phyloP scores from a whole-genome alignment of 2,329 filamentous ascomycete species.

The Aphanoascus verrucosus region DNA sequence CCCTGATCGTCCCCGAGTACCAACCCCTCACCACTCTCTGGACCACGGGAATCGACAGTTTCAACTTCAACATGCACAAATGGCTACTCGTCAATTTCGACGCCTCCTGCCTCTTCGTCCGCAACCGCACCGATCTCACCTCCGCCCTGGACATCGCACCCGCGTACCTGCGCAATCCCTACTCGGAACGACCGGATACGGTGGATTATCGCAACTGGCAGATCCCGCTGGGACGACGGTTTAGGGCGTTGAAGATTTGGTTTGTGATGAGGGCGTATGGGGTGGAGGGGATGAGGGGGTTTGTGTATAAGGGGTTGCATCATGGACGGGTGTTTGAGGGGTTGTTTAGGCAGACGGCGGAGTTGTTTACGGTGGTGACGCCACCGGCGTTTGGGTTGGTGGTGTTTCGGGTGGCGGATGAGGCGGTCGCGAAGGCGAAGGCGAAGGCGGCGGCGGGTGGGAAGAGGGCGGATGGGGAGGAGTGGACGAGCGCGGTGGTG shows the following conservation, averaged over 20 bases:
- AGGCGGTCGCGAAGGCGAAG: too few relatives aligned
- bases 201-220: slow-evolving; percentile 98
- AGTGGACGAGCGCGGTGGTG: slow-evolving; percentile 36
- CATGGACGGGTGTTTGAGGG: slow-evolving; percentile 60
- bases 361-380: slow-evolving; percentile 67
- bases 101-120: slow-evolving; percentile 67
- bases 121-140: slow-evolving; percentile 63
- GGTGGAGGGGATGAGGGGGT: slow-evolving; percentile 59
- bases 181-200: slow-evolving; percentile 69
- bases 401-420: slow-evolving; percentile 56
- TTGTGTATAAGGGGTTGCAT: slow-evolving; percentile 58
- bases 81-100: slow-evolving; percentile 95
- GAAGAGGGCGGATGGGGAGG: too few relatives aligned
- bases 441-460: slow-evolving; percentile 6
- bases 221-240: slow-evolving; percentile 80
- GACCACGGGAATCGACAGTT: slow-evolving; percentile 60
- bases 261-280: slow-evolving; percentile 83
- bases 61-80: slow-evolving; percentile 96
- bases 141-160: slow-evolving; percentile 68
- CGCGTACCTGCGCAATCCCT: slow-evolving; percentile 70
- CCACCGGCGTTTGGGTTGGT: slow-evolving; percentile 68
- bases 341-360: slow-evolving; percentile 50
- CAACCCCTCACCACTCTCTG: slow-evolving; percentile 58
- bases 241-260: slow-evolving; percentile 87
- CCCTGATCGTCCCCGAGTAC: slow-evolving; percentile 71